Evolutionary conservation across 164 flowering plant genomes (phyloP).

Genomic region (Vitis cinerea): DNA sequence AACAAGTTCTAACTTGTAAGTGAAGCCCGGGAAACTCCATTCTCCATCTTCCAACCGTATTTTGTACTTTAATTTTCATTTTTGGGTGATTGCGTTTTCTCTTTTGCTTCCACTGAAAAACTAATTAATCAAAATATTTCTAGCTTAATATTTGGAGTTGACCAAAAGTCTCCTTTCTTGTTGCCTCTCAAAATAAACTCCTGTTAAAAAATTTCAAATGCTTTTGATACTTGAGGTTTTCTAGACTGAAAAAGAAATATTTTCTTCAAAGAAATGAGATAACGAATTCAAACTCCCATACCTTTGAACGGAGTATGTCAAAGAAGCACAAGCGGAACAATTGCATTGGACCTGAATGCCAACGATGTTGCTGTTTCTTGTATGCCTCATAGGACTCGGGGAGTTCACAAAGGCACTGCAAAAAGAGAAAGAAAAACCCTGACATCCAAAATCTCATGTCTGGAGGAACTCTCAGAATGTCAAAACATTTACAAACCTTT

Average conservation of each 20-base stretch:
- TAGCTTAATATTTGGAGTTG: not conserved
- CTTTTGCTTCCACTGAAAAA: not conserved
- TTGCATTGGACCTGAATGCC: slow-evolving; percentile 99
- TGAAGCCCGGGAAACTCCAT: not conserved
- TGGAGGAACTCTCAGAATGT: not conserved
- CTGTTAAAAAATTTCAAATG: not conserved
- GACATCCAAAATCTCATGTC: not conserved
- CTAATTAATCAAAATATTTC: not conserved
- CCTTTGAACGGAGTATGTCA: slow-evolving; percentile 81
- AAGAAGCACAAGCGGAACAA: slow-evolving; percentile 81
- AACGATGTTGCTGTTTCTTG: slow-evolving; percentile 95
- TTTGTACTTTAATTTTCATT: not conserved
- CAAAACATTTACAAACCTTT: slow-evolving; percentile 47
- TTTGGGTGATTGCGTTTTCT: not conserved
- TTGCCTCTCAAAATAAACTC: not conserved
- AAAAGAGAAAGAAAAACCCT: not conserved
- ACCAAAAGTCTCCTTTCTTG: not conserved
- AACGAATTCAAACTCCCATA: slow-evolving; percentile 14
- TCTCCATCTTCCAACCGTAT: not conserved
- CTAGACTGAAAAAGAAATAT: too few relatives aligned
- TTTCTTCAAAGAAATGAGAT: not conserved
- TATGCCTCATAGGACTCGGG: slow-evolving; percentile 97
- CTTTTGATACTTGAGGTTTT: not conserved
- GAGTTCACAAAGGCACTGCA: slow-evolving; percentile 92
- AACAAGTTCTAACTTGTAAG: not conserved